Evolutionary conservation across 2,329 filamentous ascomycete genomes (phyloP).

Genomic region (Dothistroma septosporum): DNA sequence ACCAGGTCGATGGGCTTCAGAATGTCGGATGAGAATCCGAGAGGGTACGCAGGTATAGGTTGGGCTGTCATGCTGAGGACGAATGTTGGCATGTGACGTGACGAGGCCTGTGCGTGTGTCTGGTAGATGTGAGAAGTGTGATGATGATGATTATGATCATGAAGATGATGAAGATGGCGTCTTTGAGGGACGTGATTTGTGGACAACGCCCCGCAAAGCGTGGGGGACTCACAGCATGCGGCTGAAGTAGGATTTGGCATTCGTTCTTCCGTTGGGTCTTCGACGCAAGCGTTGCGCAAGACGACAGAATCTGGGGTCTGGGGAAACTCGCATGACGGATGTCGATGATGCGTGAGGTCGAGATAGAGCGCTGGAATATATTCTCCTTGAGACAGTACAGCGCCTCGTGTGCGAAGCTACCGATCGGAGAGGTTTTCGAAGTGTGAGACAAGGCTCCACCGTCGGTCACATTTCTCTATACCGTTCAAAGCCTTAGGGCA

Average conservation of each 20-base stretch:
- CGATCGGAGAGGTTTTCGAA: not conserved
- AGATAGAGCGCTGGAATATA: not conserved
- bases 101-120: not conserved
- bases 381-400: not conserved
- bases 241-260: not conserved
- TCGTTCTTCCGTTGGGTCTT: not conserved
- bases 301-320: slow-evolving; percentile 1
- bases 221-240: not conserved
- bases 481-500: not conserved
- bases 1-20: not conserved
- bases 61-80: no score
- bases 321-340: not conserved
- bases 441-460: not conserved
- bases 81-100: not conserved
- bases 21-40: not conserved
- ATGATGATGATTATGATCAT: slow-evolving; percentile 5
- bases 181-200: not conserved
- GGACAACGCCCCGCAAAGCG: not conserved
- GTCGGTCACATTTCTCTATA: not conserved
- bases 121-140: not conserved
- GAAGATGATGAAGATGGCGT: slow-evolving; percentile 3
- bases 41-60: no score
- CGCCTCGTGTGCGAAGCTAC: not conserved
- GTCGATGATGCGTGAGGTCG: not conserved
- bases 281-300: not conserved